phyloP scores from a whole-genome alignment of 129 eudicot genomes.

The Centella asiatica region DNA sequence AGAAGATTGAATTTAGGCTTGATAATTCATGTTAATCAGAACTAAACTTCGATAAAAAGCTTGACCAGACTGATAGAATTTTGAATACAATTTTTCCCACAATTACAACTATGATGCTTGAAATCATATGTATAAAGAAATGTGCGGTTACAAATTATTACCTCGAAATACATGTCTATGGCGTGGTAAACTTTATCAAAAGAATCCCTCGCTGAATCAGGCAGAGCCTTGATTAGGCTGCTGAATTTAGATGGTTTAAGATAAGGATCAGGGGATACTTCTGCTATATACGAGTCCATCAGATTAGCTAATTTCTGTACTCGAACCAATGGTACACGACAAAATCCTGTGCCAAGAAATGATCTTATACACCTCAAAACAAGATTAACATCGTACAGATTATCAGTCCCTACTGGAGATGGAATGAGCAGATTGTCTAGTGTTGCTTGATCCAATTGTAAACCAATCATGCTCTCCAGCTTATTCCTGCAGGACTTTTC shows the following conservation, averaged over 20 bases:
- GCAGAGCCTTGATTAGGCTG: conserved; percentile 43
- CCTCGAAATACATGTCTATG: conserved; percentile 64
- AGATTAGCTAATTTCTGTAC: conserved; percentile 44
- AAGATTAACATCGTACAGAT: conserved; percentile 56
- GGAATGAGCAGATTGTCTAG: conserved; percentile 70
- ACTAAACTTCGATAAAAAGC: background rate
- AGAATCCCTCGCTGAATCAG: conserved; percentile 61
- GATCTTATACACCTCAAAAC: conserved; percentile 46
- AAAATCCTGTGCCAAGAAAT: conserved; percentile 31
- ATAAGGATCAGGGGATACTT: conserved; percentile 84
- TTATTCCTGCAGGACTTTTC: conserved; percentile 23
- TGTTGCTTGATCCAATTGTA: conserved; percentile 58
- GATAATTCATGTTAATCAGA: background rate
- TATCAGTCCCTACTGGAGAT: conserved; percentile 36
- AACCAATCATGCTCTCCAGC: conserved; percentile 72
- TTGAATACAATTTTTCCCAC: background rate
- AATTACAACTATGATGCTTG: background rate
- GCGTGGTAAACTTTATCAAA: conserved; percentile 61
- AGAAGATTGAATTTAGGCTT: background rate
- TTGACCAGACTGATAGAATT: background rate
- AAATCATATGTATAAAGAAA: background rate
- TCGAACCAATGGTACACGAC: conserved; percentile 23
- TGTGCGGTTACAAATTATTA: conserved; percentile 9
- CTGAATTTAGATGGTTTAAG: conserved; percentile 59
- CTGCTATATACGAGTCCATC: conserved; percentile 61